Evolutionary conservation across 148 eudicot genomes (phyloP).

Genomic region (Nepenthes gracilis): DNA sequence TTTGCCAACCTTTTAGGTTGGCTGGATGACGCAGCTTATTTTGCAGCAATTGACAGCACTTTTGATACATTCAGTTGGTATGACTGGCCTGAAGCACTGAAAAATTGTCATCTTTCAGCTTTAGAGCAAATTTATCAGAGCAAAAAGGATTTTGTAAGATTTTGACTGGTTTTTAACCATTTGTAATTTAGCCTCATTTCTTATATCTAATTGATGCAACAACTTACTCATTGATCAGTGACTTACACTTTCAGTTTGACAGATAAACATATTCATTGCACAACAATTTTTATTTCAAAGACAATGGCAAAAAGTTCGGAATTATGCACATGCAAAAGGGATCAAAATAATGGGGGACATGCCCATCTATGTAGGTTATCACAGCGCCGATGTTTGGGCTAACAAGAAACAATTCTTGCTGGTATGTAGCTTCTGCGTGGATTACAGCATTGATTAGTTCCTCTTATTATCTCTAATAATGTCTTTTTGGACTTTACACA

Average conservation of each 20-base stretch:
- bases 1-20: conserved; percentile 48
- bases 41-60: conserved; percentile 85
- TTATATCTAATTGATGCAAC: conserved; percentile 2
- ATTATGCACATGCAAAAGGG: conserved; percentile 60
- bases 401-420: conserved; percentile 70
- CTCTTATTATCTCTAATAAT: background rate
- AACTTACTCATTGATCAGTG: conserved; percentile 10
- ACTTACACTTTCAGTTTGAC: conserved; percentile 28
- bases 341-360: conserved; percentile 97
- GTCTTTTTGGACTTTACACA: background rate
- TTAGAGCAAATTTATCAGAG: conserved; percentile 70
- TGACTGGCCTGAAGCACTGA: conserved; percentile 91
- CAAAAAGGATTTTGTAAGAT: conserved; percentile 71
- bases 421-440: conserved; percentile 32
- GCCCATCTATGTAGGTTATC: conserved; percentile 99
- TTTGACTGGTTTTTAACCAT: conserved; percentile 8
- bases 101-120: conserved; percentile 80
- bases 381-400: conserved; percentile 99
- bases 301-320: conserved; percentile 83
- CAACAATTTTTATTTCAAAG: conserved; percentile 93
- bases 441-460: background rate
- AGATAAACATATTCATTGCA: conserved; percentile 80
- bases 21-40: conserved; percentile 98
- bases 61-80: conserved; percentile 65
- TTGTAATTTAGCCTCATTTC: background rate